Evolutionary conservation across 768 basidiomycete genomes (phyloP), one percentile per base, ranked within the genome.

Genomic region (Amanita exitialis): DNA sequence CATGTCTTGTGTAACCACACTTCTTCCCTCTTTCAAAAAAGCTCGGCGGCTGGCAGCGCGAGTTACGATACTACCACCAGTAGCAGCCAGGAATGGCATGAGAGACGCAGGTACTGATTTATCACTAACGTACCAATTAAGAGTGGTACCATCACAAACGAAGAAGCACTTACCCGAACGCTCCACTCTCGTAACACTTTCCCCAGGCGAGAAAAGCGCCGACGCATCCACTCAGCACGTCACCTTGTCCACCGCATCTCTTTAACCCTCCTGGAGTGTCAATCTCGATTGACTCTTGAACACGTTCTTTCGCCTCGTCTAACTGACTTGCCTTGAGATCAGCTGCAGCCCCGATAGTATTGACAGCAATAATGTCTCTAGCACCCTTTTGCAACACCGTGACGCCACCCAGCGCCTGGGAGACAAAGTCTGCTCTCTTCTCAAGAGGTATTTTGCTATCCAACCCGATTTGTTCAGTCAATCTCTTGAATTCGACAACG

Each of bases 141-240:
- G 21, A 42, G 37, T 45, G 35, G 28, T 18, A n/a, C 20, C 16
- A 18, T 7, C 44, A 13, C 45, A 13, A 27, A 20, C 28, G n/a
- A 36, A 18, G 27, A 34, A 54, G 42, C 25, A 62, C 77, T 59
- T 60, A 91, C 90, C 84, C 85, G 57, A 85, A 91, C 1, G 76
- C 78, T 13, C 92, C 88, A 39, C 80, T 80, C 60, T 94, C 91
- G 63, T 89, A 98, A 59, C 89, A 91, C 63, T 86, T 88, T 4
- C 88, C 91, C 95, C 96, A 99, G 3, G 94, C 94, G 58, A 98
- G 71, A 63, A 96, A 80, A 1, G 91, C 80, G 0, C 93, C 96
- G 8, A 92, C 85, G 39, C 77, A 74, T 10, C 96, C 96, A 58
- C 85, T 87, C 50, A 98, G 64, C 34, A 99, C 82, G 66, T 99